These are phyloP conservation scores for Manihot esculenta DNA, from an alignment of 441 rosid species.

Conservation along the genomic window DNA sequence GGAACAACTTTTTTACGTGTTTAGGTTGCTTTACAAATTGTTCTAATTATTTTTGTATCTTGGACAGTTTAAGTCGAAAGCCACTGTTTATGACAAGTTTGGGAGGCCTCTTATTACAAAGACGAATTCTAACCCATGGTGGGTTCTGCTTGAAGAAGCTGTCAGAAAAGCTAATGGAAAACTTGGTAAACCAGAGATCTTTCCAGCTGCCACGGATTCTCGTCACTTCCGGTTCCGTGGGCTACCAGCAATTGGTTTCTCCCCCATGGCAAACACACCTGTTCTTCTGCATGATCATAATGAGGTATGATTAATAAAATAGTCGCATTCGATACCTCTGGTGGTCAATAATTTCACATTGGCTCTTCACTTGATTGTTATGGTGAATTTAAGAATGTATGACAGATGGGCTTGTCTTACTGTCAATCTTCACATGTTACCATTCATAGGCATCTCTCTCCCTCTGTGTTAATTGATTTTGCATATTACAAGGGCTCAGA, in stretches of 20 bases:
- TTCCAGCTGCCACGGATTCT: constrained; percentile 89
- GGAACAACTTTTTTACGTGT: neutral
- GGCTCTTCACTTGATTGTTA: neutral
- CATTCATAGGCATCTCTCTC: neutral
- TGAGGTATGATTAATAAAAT: constrained; percentile 47
- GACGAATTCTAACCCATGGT: constrained; percentile 76
- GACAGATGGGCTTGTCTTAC: neutral
- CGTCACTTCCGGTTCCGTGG: constrained; percentile 69
- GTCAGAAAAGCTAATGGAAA: constrained; percentile 68
- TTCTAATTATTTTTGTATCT: constrained; percentile 30
- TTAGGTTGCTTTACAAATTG: constrained; percentile 3
- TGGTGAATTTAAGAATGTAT: neutral
- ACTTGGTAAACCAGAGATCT: constrained; percentile 71
- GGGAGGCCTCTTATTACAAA: constrained; percentile 62
- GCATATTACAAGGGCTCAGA: neutral
- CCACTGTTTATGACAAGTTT: constrained; percentile 26
- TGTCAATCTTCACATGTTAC: neutral
- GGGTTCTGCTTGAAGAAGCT: constrained; percentile 76
- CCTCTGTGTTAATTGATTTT: neutral
- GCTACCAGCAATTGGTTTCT: constrained; percentile 84
- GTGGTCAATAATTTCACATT: constrained; percentile 2
- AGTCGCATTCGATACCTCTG: neutral
- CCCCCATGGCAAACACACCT: constrained; percentile 94
- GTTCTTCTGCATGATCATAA: constrained; percentile 88
- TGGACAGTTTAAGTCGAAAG: constrained; percentile 81